Evolutionary conservation across 371 early-diverging fungal species (phyloP), one percentile per base, ranked within the genome.

Genomic region (Rhizopus sp.): DNA sequence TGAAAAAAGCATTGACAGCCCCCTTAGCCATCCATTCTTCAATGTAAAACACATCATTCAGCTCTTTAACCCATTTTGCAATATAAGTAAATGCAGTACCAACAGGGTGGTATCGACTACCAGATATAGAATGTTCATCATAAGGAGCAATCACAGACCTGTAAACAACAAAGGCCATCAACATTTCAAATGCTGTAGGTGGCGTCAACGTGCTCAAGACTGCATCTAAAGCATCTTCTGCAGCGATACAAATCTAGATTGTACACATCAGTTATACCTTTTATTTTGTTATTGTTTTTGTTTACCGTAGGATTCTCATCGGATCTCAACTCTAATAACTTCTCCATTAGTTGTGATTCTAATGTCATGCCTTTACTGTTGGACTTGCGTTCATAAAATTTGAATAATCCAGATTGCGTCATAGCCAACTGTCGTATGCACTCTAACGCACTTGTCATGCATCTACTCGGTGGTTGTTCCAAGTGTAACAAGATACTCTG

Each of bases 161-260:
- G 55, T 75, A 58, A 12, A 69, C 61, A 17, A 77, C 66, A 49
- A 68, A 77, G 7, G 75, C 63, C 62, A 77, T 62, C 41, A 77
- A 53, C 40, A 80, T 62, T 47, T 80, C 77, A 60, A 78, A 78
- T 32, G 60, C 68, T 30, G 71, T 78, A 30, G 66, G 68, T 33
- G 77, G 58, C 30, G 68, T 75, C 33, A 77, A 38, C 9, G 68
- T 66, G 7, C 64, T 65, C 29, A 77, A 57, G 34, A 77, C 60
- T 7, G 68, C 59, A 50, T 80, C 80, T 50, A 80, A 62, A 17
- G 77, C 67, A 70, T 80, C 80, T 57, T 80, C 80, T 38, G 77
- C 77, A 35, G 72, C 70, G 34, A 71, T 65, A 37, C 73, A 68
- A n/a, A 72, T 63, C 78, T 73, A 67, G 38, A 33, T 5, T 15